Evolutionary conservation across 495 filamentous ascomycete genomes (phyloP).

Genomic region (Durotheca rogersii): DNA sequence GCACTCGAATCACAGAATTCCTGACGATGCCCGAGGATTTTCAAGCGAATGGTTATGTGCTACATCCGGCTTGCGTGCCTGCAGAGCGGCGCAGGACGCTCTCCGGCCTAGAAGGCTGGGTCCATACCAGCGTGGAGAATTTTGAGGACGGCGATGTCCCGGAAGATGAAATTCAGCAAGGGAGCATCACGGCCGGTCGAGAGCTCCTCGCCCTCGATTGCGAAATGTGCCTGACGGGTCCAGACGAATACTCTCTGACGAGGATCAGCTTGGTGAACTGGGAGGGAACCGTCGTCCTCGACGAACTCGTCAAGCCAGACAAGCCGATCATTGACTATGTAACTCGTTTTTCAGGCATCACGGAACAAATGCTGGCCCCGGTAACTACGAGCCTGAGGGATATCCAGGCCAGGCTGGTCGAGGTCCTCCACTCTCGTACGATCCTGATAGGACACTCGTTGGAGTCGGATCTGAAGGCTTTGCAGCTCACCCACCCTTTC

Average conservation of each 20-base stretch:
- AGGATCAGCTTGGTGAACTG: constrained; percentile 83
- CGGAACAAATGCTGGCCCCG: constrained; percentile 71
- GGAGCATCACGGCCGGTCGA: constrained; percentile 79
- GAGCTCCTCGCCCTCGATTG: constrained; percentile 86
- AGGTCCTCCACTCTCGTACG: constrained; percentile 69
- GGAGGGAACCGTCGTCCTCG: constrained; percentile 79
- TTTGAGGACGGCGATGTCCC: constrained; percentile 67
- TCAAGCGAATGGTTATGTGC: constrained; percentile 73
- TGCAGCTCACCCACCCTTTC: constrained; percentile 85
- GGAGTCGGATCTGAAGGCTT: constrained; percentile 80
- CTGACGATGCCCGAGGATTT: constrained; percentile 70
- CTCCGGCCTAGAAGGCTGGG: constrained; percentile 69
- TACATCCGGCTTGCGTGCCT: constrained; percentile 69
- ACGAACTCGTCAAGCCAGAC: constrained; percentile 88
- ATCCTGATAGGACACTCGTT: constrained; percentile 91
- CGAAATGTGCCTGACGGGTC: constrained; percentile 90
- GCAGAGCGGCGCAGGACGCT: constrained; percentile 46
- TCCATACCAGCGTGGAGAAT: constrained; percentile 68
- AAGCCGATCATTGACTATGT: constrained; percentile 86
- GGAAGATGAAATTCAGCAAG: constrained; percentile 69
- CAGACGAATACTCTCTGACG: constrained; percentile 73
- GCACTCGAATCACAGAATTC: constrained; percentile 77
- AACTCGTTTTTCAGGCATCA: constrained; percentile 88
- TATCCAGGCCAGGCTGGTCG: constrained; percentile 74
- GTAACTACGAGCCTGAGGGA: constrained; percentile 82